These are phyloP conservation scores for Ajuga chamaepitys DNA, from an alignment of 257 asterid genomes.

Conservation along the genomic window DNA sequence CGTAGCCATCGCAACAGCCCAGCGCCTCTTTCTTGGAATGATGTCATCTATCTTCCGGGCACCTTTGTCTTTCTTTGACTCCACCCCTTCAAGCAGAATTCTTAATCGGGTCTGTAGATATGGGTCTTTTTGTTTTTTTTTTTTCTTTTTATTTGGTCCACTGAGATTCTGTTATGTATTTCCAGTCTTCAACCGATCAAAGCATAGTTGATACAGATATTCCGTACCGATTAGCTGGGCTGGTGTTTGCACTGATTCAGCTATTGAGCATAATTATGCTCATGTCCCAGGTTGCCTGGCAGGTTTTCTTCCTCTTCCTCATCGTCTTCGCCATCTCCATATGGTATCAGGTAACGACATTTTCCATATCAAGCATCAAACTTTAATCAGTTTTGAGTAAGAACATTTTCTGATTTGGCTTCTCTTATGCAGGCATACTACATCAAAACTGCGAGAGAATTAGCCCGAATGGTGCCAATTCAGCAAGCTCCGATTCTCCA, in stretches of 20 bases:
- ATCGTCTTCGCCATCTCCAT: constrained; percentile 49
- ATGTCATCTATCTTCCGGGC: constrained; percentile 58
- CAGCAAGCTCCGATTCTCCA: constrained; percentile 78
- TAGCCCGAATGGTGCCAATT: constrained; percentile 73
- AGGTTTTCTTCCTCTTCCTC: constrained; percentile 56
- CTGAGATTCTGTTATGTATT: constrained; percentile 7
- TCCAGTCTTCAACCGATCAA: constrained; percentile 83
- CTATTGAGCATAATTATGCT: constrained; percentile 64
- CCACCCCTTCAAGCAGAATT: constrained; percentile 78
- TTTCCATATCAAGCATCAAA: neutral
- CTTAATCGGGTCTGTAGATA: constrained; percentile 58
- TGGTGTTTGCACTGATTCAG: constrained; percentile 78
- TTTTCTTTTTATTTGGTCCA: neutral
- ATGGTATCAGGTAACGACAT: constrained; percentile 64
- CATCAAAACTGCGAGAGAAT: constrained; percentile 65
- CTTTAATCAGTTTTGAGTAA: too few relatives aligned
- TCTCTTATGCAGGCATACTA: constrained; percentile 51
- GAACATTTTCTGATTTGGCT: neutral
- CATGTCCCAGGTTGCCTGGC: constrained; percentile 78
- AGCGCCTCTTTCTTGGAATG: constrained; percentile 54
- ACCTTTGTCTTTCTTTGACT: constrained; percentile 71
- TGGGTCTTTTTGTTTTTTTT: neutral
- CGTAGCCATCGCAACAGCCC: constrained; percentile 70
- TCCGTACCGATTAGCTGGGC: constrained; percentile 75
- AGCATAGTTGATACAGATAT: constrained; percentile 75